phyloP scores from a whole-genome alignment of 768 basidiomycete genomes.

The Pisolithus orientalis region DNA sequence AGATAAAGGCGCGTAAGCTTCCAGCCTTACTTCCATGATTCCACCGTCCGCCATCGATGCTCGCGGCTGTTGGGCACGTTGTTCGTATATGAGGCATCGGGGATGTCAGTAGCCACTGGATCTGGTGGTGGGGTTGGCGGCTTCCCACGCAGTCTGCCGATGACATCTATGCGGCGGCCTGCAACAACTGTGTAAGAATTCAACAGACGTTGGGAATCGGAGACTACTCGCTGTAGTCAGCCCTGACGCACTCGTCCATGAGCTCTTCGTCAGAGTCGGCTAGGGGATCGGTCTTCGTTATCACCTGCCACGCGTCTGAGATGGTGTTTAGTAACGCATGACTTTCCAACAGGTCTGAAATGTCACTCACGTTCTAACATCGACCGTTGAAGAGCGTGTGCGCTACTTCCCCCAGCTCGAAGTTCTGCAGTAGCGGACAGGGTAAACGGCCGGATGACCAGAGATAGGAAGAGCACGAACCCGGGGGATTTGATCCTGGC shows the following conservation, averaged over 20 bases:
- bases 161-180: constrained; percentile 49
- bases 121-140: constrained; percentile 42
- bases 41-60: constrained; percentile 33
- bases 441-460: not conserved
- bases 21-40: constrained; percentile 27
- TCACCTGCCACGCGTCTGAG: constrained; percentile 69
- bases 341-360: not conserved
- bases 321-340: not conserved
- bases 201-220: not conserved
- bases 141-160: constrained; percentile 46
- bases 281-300: constrained; percentile 57
- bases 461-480: constrained; percentile 10
- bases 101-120: constrained; percentile 1
- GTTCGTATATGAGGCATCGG: not conserved
- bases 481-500: constrained; percentile 10
- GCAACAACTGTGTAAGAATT: not conserved
- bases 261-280: constrained; percentile 70
- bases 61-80: constrained; percentile 19
- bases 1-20: not conserved
- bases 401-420: constrained; percentile 4
- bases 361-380: constrained; percentile 40
- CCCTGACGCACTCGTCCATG: constrained; percentile 52
- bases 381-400: constrained; percentile 29
- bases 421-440: constrained; percentile 14
- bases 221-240: constrained; percentile 56